Conservation (phyloP, 805 yeast species). For the Candida oleophila region DNA sequence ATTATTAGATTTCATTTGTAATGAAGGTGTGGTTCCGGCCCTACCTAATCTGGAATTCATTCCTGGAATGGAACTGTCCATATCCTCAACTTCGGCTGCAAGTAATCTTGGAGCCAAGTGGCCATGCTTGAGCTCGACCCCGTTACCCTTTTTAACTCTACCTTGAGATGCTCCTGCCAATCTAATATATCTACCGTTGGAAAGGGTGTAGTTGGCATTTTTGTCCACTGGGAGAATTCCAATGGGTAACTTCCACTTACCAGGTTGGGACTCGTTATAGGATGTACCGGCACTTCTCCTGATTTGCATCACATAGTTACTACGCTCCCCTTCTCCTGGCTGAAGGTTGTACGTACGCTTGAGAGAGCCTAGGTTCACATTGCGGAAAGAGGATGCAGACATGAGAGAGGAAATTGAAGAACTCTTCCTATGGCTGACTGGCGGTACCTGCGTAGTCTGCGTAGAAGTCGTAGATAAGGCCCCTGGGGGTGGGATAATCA, state of each 20-base stretch:
- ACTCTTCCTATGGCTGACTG: constrained; percentile 16
- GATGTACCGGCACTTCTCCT: constrained; percentile 49
- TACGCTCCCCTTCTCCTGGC: constrained; percentile 52
- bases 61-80: constrained; percentile 31
- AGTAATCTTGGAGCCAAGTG: constrained; percentile 62
- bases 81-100: constrained; percentile 75
- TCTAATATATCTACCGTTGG: constrained; percentile 28
- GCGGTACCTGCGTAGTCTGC: background rate
- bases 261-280: constrained; percentile 46
- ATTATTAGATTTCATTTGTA: constrained; percentile 1
- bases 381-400: constrained; percentile 31
- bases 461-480: background rate
- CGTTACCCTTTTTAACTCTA: constrained; percentile 36
- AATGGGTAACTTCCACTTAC: constrained; percentile 50
- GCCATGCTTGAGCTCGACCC: constrained; percentile 61
- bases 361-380: constrained; percentile 37
- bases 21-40: constrained; percentile 16
- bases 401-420: constrained; percentile 36
- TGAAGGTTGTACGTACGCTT: constrained; percentile 33
- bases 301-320: constrained; percentile 47
- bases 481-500: background rate
- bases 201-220: constrained; percentile 22
- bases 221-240: constrained; percentile 51
- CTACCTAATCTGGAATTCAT: constrained; percentile 9
- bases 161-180: constrained; percentile 22